Evolutionary conservation across 345 rosid genomes (phyloP).

Genomic region (sweet orange (Citrus sinensis)): DVS_A1.0 CM039164.1:27452001-27452500

Average conservation of each 20-base stretch:
- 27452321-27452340: too few relatives aligned
- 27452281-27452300: too few relatives aligned
- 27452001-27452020: neutral
- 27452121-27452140: neutral
- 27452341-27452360: too few relatives aligned
- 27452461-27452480: slow-evolving; percentile 71
- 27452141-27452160: neutral
- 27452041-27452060: too few relatives aligned
- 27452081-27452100: slow-evolving; percentile 1
- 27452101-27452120: too few relatives aligned
- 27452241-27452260: slow-evolving; percentile 28
- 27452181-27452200: too few relatives aligned
- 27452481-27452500: slow-evolving; percentile 30
- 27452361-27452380: neutral
- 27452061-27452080: neutral
- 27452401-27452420: slow-evolving; percentile 64
- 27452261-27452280: too few relatives aligned
- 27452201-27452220: slow-evolving; percentile 8
- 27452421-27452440: slow-evolving; percentile 80
- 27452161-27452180: neutral
- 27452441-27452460: slow-evolving; percentile 70
- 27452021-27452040: neutral
- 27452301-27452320: too few relatives aligned
- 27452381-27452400: slow-evolving; percentile 62
- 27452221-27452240: slow-evolving; percentile 15